These are phyloP conservation scores for Starmerella apis DNA, from an alignment of 805 yeast species.

Conservation along the genomic window DNA sequence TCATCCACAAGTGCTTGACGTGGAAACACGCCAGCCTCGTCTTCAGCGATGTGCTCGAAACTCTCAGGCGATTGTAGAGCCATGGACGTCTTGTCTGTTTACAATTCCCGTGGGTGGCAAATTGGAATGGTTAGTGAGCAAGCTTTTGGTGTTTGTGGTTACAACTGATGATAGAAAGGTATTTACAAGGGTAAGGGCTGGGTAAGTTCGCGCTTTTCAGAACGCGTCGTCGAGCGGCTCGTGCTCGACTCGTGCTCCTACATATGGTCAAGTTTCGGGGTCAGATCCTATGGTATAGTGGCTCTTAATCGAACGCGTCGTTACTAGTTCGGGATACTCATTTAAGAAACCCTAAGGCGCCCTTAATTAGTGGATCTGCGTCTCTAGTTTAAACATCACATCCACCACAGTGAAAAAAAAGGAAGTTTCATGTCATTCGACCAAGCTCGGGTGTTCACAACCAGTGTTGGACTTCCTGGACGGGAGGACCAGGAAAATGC, in stretches of 20 bases:
- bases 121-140: not conserved
- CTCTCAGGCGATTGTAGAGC: slow-evolving; percentile 14
- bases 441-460: slow-evolving; percentile 35
- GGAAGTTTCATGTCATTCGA: slow-evolving; percentile 34
- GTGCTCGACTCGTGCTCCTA: too few relatives aligned
- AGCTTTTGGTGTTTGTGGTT: not conserved
- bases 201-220: not conserved
- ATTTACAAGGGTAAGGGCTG: slow-evolving; percentile 2
- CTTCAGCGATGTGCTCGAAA: slow-evolving; percentile 7
- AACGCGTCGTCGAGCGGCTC: not conserved
- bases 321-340: slow-evolving; percentile 1
- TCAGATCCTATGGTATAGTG: not conserved
- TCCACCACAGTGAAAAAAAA: not conserved
- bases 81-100: not conserved
- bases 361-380: slow-evolving; percentile 1
- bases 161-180: not conserved
- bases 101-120: not conserved
- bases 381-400: not conserved
- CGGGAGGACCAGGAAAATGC: slow-evolving; percentile 39
- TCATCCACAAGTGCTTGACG: slow-evolving; percentile 16
- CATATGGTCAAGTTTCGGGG: too few relatives aligned
- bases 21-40: slow-evolving; percentile 14
- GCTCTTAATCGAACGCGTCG: slow-evolving; percentile 6
- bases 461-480: slow-evolving; percentile 73
- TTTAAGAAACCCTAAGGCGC: slow-evolving; percentile 1